Conservation (phyloP, 208 protist species). For the Sergeia podlipaevii region DNA sequence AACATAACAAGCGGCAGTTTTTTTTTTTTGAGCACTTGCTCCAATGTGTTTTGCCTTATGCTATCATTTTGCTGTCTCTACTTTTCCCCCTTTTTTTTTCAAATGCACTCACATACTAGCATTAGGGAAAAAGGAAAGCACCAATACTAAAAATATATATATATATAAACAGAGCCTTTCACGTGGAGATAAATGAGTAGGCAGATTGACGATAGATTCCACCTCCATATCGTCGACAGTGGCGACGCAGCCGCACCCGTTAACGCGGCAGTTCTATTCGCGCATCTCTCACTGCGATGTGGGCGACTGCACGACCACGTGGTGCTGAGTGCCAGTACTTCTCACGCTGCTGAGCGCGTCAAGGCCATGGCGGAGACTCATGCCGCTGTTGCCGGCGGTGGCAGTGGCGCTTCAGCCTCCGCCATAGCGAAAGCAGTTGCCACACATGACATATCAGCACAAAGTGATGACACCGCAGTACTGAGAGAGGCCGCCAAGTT, state of each 20-base stretch:
- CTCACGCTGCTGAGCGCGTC: slow-evolving; percentile 1
- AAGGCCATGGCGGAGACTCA: neutral
- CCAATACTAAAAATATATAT: neutral
- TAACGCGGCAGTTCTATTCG: slow-evolving; percentile 48
- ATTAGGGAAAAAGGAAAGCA: slow-evolving; percentile 7
- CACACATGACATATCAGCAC: slow-evolving; percentile 1
- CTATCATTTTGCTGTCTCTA: too few species aligned
- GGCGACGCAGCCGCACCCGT: slow-evolving; percentile 13
- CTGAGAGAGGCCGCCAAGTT: neutral
- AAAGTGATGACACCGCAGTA: neutral
- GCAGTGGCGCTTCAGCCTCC: too few species aligned
- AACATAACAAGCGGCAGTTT: too few species aligned
- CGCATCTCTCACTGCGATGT: slow-evolving; percentile 70
- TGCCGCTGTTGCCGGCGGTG: neutral
- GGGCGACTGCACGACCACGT: slow-evolving; percentile 45
- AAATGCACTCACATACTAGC: neutral
- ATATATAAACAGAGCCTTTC: neutral
- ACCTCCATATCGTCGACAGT: slow-evolving; percentile 74
- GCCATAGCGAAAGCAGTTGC: neutral
- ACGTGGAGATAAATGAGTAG: too few species aligned
- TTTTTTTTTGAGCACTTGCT: slow-evolving; percentile 2
- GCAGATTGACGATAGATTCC: slow-evolving; percentile 25
- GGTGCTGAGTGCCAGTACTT: slow-evolving; percentile 67
- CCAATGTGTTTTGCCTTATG: neutral
- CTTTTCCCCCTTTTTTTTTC: neutral